Conservation (phyloP, 2,329 filamentous ascomycete genomes). For the Dichotomopilus funicola region DNA sequence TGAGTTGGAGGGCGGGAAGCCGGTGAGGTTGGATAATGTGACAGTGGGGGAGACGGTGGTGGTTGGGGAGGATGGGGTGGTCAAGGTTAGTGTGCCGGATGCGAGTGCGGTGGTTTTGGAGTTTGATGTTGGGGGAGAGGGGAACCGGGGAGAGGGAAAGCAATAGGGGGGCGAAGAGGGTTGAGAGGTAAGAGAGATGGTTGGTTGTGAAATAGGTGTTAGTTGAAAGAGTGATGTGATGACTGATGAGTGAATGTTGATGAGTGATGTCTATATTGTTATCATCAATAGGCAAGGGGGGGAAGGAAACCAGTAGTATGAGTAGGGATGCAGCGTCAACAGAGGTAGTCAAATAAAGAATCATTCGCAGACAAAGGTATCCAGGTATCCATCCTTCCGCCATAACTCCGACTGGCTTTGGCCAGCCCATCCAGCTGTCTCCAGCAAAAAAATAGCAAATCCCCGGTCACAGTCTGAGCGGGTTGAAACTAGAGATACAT, state of each 20-base stretch:
- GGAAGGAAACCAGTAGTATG: too few species aligned
- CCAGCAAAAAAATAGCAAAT: too few species aligned
- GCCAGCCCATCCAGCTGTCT: too few species aligned
- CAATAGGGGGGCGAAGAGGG: not conserved
- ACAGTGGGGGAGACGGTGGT: slow-evolving; percentile 38
- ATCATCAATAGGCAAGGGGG: not conserved
- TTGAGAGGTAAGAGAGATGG: not conserved
- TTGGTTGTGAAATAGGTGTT: too few species aligned
- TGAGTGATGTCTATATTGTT: not conserved
- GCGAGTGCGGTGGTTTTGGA: slow-evolving; percentile 32
- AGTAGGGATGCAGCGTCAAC: too few species aligned
- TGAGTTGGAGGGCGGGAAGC: slow-evolving; percentile 48
- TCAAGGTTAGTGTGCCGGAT: slow-evolving; percentile 33
- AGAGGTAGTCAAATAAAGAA: too few species aligned
- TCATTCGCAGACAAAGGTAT: too few species aligned
- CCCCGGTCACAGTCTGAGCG: too few species aligned
- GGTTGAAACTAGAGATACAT: too few species aligned
- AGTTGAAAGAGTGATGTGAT: too few species aligned
- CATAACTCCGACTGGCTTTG: too few species aligned
- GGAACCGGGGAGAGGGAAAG: not conserved
- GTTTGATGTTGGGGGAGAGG: not conserved
- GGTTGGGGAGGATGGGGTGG: slow-evolving; percentile 16
- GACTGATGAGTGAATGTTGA: not conserved
- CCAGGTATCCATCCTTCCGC: too few species aligned
- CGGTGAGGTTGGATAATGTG: slow-evolving; percentile 49